Base-by-base conservation (phyloP, 2,329 filamentous ascomycete genomes). In the Delphinella strobiligena region DNA sequence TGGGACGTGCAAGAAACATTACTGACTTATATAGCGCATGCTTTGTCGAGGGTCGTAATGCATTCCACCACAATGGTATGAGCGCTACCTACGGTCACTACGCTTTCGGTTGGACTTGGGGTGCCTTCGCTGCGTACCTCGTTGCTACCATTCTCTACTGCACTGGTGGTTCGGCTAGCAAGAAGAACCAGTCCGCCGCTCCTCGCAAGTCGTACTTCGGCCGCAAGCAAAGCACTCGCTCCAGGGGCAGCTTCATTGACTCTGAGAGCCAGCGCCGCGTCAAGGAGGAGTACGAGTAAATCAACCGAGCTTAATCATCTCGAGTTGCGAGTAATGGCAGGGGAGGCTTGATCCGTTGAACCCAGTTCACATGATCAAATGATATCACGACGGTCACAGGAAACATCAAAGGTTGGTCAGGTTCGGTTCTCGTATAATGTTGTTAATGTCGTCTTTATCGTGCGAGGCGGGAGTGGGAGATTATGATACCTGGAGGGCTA, bases 31-130 rank as follows among this genome's bases (percentile, higher is more conserved):
- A 1, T 47, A 80, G 75, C 40, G 72, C 73, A 32, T 76, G 73
- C 48, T 84, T 84, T 49, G 78, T 86, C 52, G 66, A 75, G 51
- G 81, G 77, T 41, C 80, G 82, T 54, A 65, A 85, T 51, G 67
- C 63, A 29, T 88, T 89, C 68, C 61, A 61, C 27, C 52, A 54
- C 27, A 68, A 61, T 40, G 71, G 69, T 44, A 72, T 75, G 40
- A 54, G 58, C 14, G 80, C 84, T 19, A 59, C 56, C 9, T 57
- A 91, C 29, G 84, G 84, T 38, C 54, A 53, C 22, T 82, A 80
- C 52, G 80, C 77, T 15, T 84, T 85, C 53, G 84, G 74, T 33
- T 89, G 87, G 63, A 78, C 76, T 46, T 91, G 84, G 84, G 78
- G 71, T 12, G 72, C 81, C 1, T 76, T 78, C 61, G 74, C 72